A percentile compares a stretch with the other conserved stretches of the same genome.
phyloP scores from a whole-genome alignment of 768 basidiomycete species.

The Punctularia strigosozonata region DNA sequence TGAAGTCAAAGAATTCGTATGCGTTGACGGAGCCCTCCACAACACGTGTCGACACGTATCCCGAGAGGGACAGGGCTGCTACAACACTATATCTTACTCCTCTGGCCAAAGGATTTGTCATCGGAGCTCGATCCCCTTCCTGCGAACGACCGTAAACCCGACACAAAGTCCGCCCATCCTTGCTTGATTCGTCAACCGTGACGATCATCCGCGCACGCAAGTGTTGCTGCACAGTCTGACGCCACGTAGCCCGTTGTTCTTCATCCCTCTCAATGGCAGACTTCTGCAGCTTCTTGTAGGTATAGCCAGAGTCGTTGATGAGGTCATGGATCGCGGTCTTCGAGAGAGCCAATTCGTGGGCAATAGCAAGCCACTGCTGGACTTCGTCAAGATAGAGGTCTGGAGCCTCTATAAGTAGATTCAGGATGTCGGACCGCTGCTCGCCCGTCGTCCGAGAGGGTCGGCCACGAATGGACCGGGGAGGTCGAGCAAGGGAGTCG shows the following conservation, averaged over 20 bases:
- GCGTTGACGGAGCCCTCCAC: slow-evolving; percentile 18
- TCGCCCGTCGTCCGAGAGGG: not conserved
- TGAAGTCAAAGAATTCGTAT: slow-evolving; percentile 18
- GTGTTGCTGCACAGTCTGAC: slow-evolving; percentile 4
- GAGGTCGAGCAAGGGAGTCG: not conserved
- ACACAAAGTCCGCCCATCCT: slow-evolving; percentile 17
- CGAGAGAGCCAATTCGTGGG: not conserved
- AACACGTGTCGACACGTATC: slow-evolving; percentile 14
- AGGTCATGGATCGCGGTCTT: not conserved
- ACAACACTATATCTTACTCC: slow-evolving; percentile 15
- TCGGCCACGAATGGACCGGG: not conserved
- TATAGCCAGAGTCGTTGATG: slow-evolving; percentile 1
- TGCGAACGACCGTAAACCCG: slow-evolving; percentile 15
- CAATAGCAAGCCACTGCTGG: not conserved
- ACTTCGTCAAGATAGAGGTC: not conserved
- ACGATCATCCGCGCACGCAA: slow-evolving; percentile 12
- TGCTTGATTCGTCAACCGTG: slow-evolving; percentile 19
- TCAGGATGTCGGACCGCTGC: not conserved
- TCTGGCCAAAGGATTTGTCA: slow-evolving; percentile 11
- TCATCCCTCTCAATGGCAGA: slow-evolving; percentile 10
- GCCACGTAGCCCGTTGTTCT: slow-evolving; percentile 5
- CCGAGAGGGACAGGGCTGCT: slow-evolving; percentile 16
- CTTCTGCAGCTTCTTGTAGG: slow-evolving; percentile 13
- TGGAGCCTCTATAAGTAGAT: not conserved
- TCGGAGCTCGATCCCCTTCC: slow-evolving; percentile 9